Evolutionary conservation across 2,329 filamentous ascomycete species (phyloP).

Genomic region (Orbilia oligospora): DNA sequence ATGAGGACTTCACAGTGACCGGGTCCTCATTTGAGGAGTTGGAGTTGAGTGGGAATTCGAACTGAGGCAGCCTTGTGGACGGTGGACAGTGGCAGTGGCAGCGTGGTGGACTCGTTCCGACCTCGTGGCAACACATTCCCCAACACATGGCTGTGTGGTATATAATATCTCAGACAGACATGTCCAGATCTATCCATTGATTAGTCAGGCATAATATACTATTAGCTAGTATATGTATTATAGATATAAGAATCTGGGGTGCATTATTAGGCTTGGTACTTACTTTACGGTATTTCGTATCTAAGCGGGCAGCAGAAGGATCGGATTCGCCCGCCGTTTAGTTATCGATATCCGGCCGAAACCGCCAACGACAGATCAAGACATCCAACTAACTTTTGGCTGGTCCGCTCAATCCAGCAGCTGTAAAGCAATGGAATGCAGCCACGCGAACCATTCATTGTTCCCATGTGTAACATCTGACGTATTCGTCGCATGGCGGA

Average conservation of each 20-base stretch:
- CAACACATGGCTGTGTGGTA: conserved; percentile 21
- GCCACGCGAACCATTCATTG: conserved; percentile 32
- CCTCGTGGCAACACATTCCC: conserved; percentile 7
- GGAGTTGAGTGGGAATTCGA: neutral
- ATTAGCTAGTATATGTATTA: too few relatives aligned
- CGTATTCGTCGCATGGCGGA: conserved; percentile 8
- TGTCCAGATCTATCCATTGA: neutral
- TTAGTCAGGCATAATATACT: conserved; percentile 5
- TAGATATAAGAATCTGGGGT: too few relatives aligned
- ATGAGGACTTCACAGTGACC: neutral
- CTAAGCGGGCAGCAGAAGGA: neutral
- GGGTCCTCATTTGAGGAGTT: conserved; percentile 1
- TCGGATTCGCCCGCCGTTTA: conserved; percentile 31
- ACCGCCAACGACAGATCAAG: conserved; percentile 14
- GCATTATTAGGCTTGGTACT: too few relatives aligned
- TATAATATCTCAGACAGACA: neutral
- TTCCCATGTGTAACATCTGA: conserved; percentile 39
- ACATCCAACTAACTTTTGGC: conserved; percentile 18
- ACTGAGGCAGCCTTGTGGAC: neutral
- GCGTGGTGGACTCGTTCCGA: neutral
- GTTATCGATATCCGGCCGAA: conserved; percentile 32
- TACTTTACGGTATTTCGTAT: too few relatives aligned
- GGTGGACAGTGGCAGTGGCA: neutral
- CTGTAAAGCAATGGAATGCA: conserved; percentile 33
- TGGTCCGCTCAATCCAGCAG: conserved; percentile 29